These are phyloP conservation scores for Gardenia jasminoides DNA, from an alignment of 257 asterid genomes.

Conservation along the genomic window DNA sequence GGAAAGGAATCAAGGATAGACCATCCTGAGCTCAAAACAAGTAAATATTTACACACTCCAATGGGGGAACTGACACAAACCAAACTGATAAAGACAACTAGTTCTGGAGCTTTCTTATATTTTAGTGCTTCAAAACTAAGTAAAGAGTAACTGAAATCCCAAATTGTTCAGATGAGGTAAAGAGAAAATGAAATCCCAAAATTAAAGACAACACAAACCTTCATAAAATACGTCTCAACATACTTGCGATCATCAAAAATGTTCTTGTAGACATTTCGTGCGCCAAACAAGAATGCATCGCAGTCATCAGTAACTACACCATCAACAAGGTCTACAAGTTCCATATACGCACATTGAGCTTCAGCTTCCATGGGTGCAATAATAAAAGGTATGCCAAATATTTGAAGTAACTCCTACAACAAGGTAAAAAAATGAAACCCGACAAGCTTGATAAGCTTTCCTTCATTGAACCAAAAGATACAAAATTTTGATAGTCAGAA, in stretches of 20 bases:
- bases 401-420: conserved; percentile 90
- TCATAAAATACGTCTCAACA: conserved; percentile 92
- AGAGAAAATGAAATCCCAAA: conserved; percentile 2
- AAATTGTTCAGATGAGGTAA: too few relatives aligned
- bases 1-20: neutral
- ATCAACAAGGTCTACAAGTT: conserved; percentile 78
- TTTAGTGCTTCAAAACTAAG: neutral
- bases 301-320: conserved; percentile 98
- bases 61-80: neutral
- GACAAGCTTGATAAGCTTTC: neutral
- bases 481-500: neutral
- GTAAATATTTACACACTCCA: neutral
- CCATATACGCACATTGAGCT: conserved; percentile 98
- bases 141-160: neutral
- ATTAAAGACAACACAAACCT: conserved; percentile 40
- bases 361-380: conserved; percentile 99
- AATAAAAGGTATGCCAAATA: conserved; percentile 94
- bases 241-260: conserved; percentile 96
- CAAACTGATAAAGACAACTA: neutral
- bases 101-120: neutral
- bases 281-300: conserved; percentile 90
- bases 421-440: conserved; percentile 8
- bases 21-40: neutral
- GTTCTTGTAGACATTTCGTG: conserved; percentile 83
- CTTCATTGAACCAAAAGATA: neutral